Conservation (phyloP, 805 yeast species). For the Cyberlindnera japonica region DNA sequence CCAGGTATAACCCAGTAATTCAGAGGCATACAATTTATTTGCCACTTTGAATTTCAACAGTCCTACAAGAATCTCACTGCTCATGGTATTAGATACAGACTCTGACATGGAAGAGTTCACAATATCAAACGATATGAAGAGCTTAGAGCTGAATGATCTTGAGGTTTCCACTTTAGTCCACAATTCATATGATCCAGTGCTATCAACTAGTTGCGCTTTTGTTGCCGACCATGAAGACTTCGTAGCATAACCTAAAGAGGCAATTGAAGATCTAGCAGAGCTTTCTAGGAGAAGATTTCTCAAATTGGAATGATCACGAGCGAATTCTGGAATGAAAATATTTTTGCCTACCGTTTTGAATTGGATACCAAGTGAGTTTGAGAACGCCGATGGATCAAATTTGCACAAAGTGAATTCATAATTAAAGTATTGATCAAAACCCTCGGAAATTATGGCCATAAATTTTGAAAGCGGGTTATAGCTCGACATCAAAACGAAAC, state of each 20-base stretch:
- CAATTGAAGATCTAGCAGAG: conserved; percentile 26
- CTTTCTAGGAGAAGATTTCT: conserved; percentile 26
- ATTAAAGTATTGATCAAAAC: conserved; percentile 40
- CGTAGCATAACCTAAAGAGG: conserved; percentile 33
- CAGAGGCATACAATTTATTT: conserved; percentile 47
- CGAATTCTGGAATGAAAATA: conserved; percentile 34
- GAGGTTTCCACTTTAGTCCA: conserved; percentile 47
- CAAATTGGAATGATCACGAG: conserved; percentile 28
- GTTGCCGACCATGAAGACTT: conserved; percentile 26
- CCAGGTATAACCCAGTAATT: conserved; percentile 54
- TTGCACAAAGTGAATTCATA: conserved; percentile 35
- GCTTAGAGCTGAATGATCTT: conserved; percentile 29
- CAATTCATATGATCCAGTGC: conserved; percentile 38
- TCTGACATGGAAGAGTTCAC: conserved; percentile 30
- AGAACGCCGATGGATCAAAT: conserved; percentile 6
- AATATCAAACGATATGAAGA: conserved; percentile 45
- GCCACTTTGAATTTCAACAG: conserved; percentile 40
- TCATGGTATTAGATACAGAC: conserved; percentile 38
- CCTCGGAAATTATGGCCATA: neutral
- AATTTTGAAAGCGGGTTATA: neutral
- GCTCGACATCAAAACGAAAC: conserved; percentile 34
- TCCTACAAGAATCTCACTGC: conserved; percentile 52
- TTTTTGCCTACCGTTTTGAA: conserved; percentile 25
- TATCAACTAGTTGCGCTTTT: conserved; percentile 36
- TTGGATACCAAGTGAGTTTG: neutral